Base-by-base conservation (phyloP, 805 yeast species). In the Metschnikowia shivogae region DNA sequence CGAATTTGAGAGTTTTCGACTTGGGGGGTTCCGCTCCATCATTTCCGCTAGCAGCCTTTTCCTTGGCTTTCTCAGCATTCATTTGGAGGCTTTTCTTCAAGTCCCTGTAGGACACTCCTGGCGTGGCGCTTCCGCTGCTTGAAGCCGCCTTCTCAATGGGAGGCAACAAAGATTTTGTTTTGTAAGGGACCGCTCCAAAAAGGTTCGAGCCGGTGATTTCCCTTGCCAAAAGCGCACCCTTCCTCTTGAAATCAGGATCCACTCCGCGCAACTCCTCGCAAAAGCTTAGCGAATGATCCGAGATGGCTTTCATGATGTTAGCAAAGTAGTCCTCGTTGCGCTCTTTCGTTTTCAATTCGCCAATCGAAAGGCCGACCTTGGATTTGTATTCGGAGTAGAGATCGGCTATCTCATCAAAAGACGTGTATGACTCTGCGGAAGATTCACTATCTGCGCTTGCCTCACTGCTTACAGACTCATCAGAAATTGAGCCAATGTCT, bases 171-270 rank as follows among this genome's bases (percentile, higher is more conserved):
- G 74, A 70, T 51, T 69, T 71, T n/a, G 75, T 69, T 43, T 68
- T 68, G 53, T 61, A 67, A 2, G 74, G 72, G 12, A 63, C 62
- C 9, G 59, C 52, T 0, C 74, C 76, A 52, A 70, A 70, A 4
- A 59, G 53, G 39, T 60, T 69, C 3, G 74, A 68, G 3, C 76
- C 76, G 1, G 76, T 72, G 28, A 72, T 66, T 10, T 60, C 65
- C 10, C 70, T 52, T 0, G 76, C 76, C 45, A 71, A 57, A 47
- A 64, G 63, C 13, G 76, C 71, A 5, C 76, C 75, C 39, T 63
- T 55, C 4, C 75, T 73, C 26, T 56, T 54, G 49, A 65, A 66
- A 48, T 65, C 70, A 2, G 76, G 75, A 48, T 67, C 62, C 5
- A 71, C 60, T 6, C 52, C 58, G 11, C 64, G 55, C 10, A 72